Base-by-base conservation (phyloP, 2,329 filamentous ascomycete species). In the Sarocladiaceae sp. region DNA sequence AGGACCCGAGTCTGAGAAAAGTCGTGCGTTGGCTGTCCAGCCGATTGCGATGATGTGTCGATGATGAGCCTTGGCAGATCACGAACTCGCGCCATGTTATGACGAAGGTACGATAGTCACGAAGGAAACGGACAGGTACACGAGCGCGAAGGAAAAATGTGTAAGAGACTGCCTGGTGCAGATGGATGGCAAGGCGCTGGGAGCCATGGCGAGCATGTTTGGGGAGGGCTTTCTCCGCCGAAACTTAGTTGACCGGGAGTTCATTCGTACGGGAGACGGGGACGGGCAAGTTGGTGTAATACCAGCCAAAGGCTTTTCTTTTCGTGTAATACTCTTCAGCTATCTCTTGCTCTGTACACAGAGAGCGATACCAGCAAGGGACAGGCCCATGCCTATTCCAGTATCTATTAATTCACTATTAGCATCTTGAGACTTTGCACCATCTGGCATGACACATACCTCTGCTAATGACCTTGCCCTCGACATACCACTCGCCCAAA, bases 401-500 rank as follows among this genome's bases (percentile, higher is more conserved):
- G 88, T 95, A 61, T 91, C 88, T 88, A 49, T 15, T n/a, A n/a
- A n/a, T n/a, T n/a, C n/a, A n/a, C n/a, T n/a, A n/a, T n/a, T 6
- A 37, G 33, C 7, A 15, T 13, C 11, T 10, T 11, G 20, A 24
- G 15, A 45, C 18, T 11, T 43, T n/a, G n/a, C n/a, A n/a, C n/a
- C n/a, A n/a, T n/a, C 4, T 18, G n/a, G 37, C 9, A 33, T 18
- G 12, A 13, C 46, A 66, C 76, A 57, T 68, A 89, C 87, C 80
- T 71, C 80, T 76, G 53, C 82, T 86, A 49, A 97, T 95, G 2
- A 90, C 85, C 62, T 96, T 97, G 48, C 81, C 81, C 56, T 96
- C 91, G 1, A 91, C 88, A 72, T 84, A 94, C 89, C 90, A 97
- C 55, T 97, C 91, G 1, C 90, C 91, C 11, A 96, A 58, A 2